Percentiles rank a stretch among this genome's conserved stretches.
phyloP scores from a whole-genome alignment of 2,329 filamentous ascomycete species.

The Colletotrichum acutatum region DNA sequence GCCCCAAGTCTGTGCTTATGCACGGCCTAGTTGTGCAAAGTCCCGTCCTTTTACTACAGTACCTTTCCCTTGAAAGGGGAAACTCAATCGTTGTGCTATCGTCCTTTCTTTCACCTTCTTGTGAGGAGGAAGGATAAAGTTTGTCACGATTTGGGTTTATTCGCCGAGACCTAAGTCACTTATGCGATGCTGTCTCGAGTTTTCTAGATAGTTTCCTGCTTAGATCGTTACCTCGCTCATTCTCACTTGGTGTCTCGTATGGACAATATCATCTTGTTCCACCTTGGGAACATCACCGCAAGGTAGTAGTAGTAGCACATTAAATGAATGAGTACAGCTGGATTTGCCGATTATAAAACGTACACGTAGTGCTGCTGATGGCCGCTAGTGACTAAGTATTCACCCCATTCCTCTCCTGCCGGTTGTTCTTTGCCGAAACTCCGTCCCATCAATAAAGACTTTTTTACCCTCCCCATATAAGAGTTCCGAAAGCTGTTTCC shows the following conservation, averaged over 20 bases:
- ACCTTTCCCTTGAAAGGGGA: neutral
- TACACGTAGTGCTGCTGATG: neutral
- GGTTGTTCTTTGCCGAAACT: slow-evolving; percentile 6
- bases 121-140: neutral
- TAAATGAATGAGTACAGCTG: neutral
- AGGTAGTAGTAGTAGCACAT: neutral
- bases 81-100: neutral
- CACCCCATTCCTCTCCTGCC: neutral
- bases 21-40: neutral
- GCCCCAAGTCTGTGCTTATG: neutral
- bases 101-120: neutral
- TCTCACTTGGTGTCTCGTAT: neutral
- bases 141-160: neutral
- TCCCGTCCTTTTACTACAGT: neutral
- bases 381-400: neutral
- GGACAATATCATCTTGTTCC: neutral
- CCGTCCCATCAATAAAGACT: neutral
- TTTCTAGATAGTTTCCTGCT: neutral
- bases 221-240: neutral
- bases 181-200: neutral
- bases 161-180: neutral
- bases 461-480: neutral
- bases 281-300: neutral
- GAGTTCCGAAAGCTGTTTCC: neutral
- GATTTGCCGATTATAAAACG: neutral